Percentiles rank a stretch among this genome's conserved stretches.
Evolutionary conservation across 805 yeast species (phyloP).

Genomic region (Cyberlindnera amylophila): DNA sequence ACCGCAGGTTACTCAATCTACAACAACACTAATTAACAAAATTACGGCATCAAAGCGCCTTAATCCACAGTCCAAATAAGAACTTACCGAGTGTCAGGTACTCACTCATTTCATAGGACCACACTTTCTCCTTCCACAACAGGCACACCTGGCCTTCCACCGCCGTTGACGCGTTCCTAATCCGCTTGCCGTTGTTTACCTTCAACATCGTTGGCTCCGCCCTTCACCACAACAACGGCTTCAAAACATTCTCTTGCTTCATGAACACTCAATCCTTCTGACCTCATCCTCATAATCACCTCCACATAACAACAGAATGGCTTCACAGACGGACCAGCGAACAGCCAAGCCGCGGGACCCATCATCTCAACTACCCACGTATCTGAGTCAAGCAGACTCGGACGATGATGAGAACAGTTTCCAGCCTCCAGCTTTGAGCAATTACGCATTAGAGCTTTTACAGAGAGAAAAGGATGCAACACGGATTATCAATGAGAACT

Average conservation of each 20-base stretch:
- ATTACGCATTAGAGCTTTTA: conserved; percentile 52
- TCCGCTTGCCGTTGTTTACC: too few species aligned
- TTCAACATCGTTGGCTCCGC: too few species aligned
- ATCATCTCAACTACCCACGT: conserved; percentile 11
- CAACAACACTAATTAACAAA: neutral
- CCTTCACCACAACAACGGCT: neutral
- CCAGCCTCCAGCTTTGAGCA: conserved; percentile 57
- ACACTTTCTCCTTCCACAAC: too few species aligned
- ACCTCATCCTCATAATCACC: neutral
- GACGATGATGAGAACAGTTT: conserved; percentile 46
- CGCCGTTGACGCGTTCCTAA: too few species aligned
- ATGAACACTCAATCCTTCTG: neutral
- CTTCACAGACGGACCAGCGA: conserved; percentile 5
- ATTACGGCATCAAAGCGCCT: too few species aligned
- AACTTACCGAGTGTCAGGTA: too few species aligned
- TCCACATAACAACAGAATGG: neutral
- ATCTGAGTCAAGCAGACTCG: conserved; percentile 20
- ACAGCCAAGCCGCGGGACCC: neutral
- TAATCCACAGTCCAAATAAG: too few species aligned
- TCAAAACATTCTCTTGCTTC: neutral
- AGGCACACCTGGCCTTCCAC: too few species aligned
- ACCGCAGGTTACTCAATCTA: neutral
- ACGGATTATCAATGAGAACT: conserved; percentile 7
- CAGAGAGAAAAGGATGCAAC: conserved; percentile 29
- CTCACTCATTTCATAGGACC: too few species aligned